Base-by-base conservation (phyloP, 2,329 filamentous ascomycete species). In the Colletotrichum musicola region DNA sequence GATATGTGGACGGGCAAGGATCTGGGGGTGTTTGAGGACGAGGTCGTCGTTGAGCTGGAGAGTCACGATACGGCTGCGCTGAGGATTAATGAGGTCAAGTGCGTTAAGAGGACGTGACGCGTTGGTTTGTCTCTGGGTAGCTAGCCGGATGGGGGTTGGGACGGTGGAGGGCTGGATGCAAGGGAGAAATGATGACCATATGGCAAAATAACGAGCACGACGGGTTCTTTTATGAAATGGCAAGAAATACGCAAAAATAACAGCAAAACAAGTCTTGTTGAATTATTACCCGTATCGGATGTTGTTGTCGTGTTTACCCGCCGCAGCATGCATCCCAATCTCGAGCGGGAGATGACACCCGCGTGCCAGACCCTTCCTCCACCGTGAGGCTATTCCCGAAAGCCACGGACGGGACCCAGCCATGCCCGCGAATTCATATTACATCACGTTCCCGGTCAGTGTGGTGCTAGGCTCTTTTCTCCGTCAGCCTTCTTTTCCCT, bases 1-100 rank as follows among this genome's bases (percentile, higher is more conserved):
- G 80, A 86, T 74, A 80, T 83, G 69, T 86, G 84, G 84, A 83
- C 77, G 1, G 83, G 81, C 4, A 71, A 80, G 68, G 75, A 77
- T 49, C 55, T 85, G 14, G 80, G 83, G 3, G 76, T 72, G 38
- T 75, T 79, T n/a, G 71, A 68, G 49, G 74, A 74, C 6, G 73
- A 73, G 16, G 72, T 79, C 40, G 72, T 68, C 4, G 68, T 75
- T 12, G 70, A 74, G 4, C 72, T 82, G 5, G 74, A 70, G 40
- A 71, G 73, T 16, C 80, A 82, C 71, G 81, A 82, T 64, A 81
- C 78, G 2, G 77, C 75, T 18, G 76, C 73, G 6, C 66, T 78
- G 70, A 66, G 70, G 63, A 72, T 71, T 57, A 73, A 64, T 9
- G 64, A 70, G 66, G 42, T 64, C 20, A 61, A 69, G 55, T 72